Base-by-base conservation (phyloP, 75 land plant species). In the Larix kaempferi region DNA sequence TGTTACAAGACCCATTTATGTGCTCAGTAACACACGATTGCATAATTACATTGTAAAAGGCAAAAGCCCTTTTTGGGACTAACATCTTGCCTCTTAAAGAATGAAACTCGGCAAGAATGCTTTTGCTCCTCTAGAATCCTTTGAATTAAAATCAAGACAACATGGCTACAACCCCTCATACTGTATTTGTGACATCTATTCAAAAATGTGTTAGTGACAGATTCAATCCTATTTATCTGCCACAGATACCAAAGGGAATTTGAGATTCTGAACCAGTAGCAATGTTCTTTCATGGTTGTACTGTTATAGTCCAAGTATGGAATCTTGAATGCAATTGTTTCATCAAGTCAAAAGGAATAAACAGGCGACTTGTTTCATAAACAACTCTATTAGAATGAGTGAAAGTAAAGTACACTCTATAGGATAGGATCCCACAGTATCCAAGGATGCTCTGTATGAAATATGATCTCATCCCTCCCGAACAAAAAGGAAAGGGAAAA, bases 371-470 rank as follows among this genome's bases (percentile, higher is more conserved):
- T 29, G n/a, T 37, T 74, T 59, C 52, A 41, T 26, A 52, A 19
- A 27, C 19, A 21, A 21, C 19, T 39, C 67, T 44, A 56, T 14
- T 23, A 58, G 15, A 58, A 25, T 33, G 55, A 59, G 66, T 55
- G 37, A 76, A 26, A 17, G 23, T 39, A 58, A 39, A 13, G 19
- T 61, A 23, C 39, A 7, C 25, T 76, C 39, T 26, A n/a, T 22
- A 76, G 59, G 6, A n/a, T 76, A 60, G 8, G 25, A 60, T 76
- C 66, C 78, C 17, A 76, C 54, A 49, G 1, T 49, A 49, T 49
- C 29, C 49, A 35, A 26, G 22, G 7, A 66, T 66, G 39, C 44
- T 37, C 71, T 66, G 44, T 35, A 66, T 66, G 6, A 17, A 66
- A 66, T 66, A 13, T 29, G 71, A 37, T 66, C 17, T 21, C 16